phyloP scores from a whole-genome alignment of 73 alveolate species.

The Paramecium tetraurelia region DNA sequence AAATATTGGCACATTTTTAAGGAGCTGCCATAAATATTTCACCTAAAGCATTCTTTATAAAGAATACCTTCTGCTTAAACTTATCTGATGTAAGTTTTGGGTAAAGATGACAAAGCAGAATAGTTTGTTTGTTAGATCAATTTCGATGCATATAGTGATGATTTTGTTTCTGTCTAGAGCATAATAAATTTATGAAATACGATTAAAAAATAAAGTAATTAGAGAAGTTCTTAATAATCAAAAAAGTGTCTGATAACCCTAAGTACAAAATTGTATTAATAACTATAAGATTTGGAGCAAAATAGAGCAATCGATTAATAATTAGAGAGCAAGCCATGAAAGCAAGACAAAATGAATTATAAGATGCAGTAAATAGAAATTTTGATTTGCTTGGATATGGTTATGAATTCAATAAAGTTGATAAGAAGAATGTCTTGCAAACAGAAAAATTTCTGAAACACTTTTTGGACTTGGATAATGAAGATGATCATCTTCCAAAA shows the following conservation, averaged over 20 bases:
- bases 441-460: neutral
- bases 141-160: neutral
- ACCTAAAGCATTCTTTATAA: neutral
- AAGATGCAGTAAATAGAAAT: constrained; percentile 22
- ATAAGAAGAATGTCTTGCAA: neutral
- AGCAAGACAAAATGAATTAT: constrained; percentile 29
- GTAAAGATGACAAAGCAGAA: constrained; percentile 28
- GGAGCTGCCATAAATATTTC: constrained; percentile 37
- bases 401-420: constrained; percentile 3
- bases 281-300: neutral
- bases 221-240: constrained; percentile 26
- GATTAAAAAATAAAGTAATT: constrained; percentile 39
- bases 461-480: neutral
- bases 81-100: neutral
- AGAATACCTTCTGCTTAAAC: constrained; percentile 6
- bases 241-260: neutral
- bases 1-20: neutral
- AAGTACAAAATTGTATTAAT: neutral
- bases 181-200: neutral
- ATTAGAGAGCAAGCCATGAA: neutral
- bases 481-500: neutral
- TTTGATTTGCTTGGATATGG: neutral
- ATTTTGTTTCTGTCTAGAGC: constrained; percentile 25
- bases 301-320: neutral
- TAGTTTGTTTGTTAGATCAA: neutral